Conservation (phyloP, 164 flowering plant genomes). For the Magnolia changhungtana region DNA sequence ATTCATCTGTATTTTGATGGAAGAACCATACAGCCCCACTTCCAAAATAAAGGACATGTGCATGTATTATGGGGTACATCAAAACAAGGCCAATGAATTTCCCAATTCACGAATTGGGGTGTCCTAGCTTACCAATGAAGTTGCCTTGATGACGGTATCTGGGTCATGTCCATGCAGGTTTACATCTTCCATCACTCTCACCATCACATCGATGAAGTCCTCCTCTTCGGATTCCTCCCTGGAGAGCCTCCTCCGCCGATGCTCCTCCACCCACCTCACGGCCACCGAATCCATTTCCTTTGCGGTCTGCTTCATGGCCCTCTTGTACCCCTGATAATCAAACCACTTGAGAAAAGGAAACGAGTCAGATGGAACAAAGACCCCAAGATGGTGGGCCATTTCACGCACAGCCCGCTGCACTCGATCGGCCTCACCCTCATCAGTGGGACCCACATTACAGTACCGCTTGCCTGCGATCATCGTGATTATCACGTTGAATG, state of each 20-base stretch:
- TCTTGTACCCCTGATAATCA: slow-evolving; percentile 35
- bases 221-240: not conserved
- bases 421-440: not conserved
- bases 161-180: not conserved
- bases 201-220: slow-evolving; percentile 7
- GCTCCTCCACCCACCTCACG: slow-evolving; percentile 2
- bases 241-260: not conserved
- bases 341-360: slow-evolving; percentile 31
- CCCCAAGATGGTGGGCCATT: slow-evolving; percentile 14
- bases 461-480: slow-evolving; percentile 3
- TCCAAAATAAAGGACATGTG: no score
- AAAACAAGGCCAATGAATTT: no score
- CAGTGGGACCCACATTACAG: no score
- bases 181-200: not conserved
- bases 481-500: not conserved
- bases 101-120: no score
- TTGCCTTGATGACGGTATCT: not conserved
- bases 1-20: no score
- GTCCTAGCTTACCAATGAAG: not conserved
- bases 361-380: slow-evolving; percentile 26
- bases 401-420: not conserved
- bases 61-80: no score
- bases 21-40: no score
- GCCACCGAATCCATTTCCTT: slow-evolving; percentile 8
- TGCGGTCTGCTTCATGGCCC: slow-evolving; percentile 5